phyloP scores from a whole-genome alignment of 306 rosid genomes.

The Acmispon strigosus region DNA sequence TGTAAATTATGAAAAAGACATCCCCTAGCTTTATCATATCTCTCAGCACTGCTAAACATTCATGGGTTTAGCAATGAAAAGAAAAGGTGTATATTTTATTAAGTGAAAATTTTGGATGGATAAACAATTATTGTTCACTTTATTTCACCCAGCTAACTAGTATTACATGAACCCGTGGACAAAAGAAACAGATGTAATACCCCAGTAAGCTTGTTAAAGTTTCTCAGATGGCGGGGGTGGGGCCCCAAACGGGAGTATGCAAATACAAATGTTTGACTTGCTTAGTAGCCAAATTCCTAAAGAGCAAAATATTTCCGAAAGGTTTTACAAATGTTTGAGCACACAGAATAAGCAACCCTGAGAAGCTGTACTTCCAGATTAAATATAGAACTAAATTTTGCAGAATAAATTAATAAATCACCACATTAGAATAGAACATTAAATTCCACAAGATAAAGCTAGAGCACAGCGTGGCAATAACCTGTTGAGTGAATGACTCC shows the following conservation, averaged over 20 bases:
- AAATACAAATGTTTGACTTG: neutral
- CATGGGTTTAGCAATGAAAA: constrained; percentile 10
- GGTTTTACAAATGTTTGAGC: neutral
- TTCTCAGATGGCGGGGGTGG: neutral
- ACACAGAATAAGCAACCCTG: neutral
- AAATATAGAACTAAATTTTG: neutral
- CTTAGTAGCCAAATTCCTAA: neutral
- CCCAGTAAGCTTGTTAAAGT: neutral
- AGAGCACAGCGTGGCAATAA: constrained; percentile 36
- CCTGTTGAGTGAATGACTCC: constrained; percentile 76
- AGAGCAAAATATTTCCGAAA: neutral
- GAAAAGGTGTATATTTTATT: neutral
- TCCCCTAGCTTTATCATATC: neutral
- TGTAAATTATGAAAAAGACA: constrained; percentile 2
- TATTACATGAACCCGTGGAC: neutral
- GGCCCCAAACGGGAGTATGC: neutral
- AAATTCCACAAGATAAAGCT: constrained; percentile 26
- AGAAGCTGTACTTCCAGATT: neutral
- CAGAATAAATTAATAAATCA: neutral
- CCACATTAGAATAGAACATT: neutral
- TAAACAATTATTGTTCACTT: neutral
- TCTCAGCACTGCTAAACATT: constrained; percentile 8
- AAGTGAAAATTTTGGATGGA: neutral
- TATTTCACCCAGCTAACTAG: neutral
- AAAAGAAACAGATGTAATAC: constrained; percentile 12